Conservation (phyloP, 2,329 filamentous ascomycete genomes). For the Pestalotiopsis sp. region DNA sequence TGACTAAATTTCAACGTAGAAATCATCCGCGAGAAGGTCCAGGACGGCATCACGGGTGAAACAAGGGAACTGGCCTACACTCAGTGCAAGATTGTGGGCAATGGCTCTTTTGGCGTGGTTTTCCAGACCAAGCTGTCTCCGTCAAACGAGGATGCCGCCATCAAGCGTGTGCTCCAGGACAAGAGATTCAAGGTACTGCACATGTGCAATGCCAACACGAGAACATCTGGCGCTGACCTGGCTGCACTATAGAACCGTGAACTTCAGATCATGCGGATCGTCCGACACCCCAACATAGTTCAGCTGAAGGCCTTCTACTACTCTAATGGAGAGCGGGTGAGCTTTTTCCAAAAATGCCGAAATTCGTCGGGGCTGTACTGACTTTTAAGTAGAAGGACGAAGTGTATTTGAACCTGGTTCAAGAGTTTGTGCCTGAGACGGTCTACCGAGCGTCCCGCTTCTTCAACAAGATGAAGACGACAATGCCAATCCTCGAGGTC, state of each 20-base stretch:
- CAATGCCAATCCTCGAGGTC: constrained; percentile 97
- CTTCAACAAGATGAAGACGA: constrained; percentile 99
- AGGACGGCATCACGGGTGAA: constrained; percentile 96
- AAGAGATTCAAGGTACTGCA: constrained; percentile 93
- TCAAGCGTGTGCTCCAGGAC: constrained; percentile 98
- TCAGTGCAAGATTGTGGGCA: constrained; percentile 99
- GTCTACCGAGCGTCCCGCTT: constrained; percentile 97
- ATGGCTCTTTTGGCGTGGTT: constrained; percentile 97
- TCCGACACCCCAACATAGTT: constrained; percentile 97
- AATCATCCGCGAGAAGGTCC: constrained; percentile 97
- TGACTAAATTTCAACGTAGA: constrained; percentile 54
- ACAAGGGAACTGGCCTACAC: constrained; percentile 97
- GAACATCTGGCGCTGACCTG: constrained; percentile 1
- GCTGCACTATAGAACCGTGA: constrained; percentile 77
- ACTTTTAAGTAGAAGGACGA: constrained; percentile 75
- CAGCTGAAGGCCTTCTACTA: constrained; percentile 99
- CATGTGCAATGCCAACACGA: background rate
- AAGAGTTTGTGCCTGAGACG: constrained; percentile 97
- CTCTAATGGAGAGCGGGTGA: constrained; percentile 95
- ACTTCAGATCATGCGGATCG: constrained; percentile 99
- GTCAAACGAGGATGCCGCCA: constrained; percentile 97
- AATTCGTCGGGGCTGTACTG: constrained; percentile 1
- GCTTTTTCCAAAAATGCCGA: constrained; percentile 18
- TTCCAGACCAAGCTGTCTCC: constrained; percentile 99
- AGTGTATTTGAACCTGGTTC: constrained; percentile 96